A percentile compares a stretch with the other conserved stretches of the same genome.
Conservation (phyloP, 1,284 basidiomycete genomes). For the Ceratobasidium sp. region DNA sequence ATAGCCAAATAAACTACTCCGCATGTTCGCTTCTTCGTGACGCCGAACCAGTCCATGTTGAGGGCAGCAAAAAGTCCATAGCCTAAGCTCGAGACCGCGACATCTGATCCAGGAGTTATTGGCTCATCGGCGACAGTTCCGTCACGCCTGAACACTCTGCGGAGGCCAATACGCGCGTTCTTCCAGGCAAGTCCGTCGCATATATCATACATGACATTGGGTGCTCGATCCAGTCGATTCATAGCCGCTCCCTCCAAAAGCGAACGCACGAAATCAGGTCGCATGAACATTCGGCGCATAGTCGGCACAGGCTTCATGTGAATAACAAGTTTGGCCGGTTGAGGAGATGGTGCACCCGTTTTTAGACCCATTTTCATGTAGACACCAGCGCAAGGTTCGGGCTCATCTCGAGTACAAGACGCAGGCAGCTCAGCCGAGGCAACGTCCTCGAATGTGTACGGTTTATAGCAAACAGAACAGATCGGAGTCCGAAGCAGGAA, state of each 20-base stretch:
- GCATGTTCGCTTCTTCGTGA: not conserved
- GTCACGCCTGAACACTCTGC: not conserved
- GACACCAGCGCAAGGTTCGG: not conserved
- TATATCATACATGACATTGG: not conserved
- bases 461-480: conserved; percentile 7
- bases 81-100: not conserved
- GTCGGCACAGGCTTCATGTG: not conserved
- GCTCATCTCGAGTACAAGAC: not conserved
- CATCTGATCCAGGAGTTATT: not conserved
- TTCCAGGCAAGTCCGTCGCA: not conserved
- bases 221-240: not conserved
- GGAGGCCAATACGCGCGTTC: not conserved
- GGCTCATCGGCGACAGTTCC: conserved; percentile 7
- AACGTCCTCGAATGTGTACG: conserved; percentile 1
- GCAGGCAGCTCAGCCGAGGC: not conserved
- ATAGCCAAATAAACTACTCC: conserved; percentile 47
- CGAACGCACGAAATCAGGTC: not conserved
- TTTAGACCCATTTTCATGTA: not conserved
- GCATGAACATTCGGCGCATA: not conserved
- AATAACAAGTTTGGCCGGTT: not conserved
- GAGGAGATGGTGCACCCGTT: too few species aligned
- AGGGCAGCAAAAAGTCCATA: conserved; percentile 5
- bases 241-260: not conserved
- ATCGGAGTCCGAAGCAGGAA: not conserved
- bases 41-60: conserved; percentile 19